Percentiles rank a stretch among this genome's conserved stretches.
Evolutionary conservation across 805 yeast genomes (phyloP).

Genomic region (Starmerella vitae): DNA sequence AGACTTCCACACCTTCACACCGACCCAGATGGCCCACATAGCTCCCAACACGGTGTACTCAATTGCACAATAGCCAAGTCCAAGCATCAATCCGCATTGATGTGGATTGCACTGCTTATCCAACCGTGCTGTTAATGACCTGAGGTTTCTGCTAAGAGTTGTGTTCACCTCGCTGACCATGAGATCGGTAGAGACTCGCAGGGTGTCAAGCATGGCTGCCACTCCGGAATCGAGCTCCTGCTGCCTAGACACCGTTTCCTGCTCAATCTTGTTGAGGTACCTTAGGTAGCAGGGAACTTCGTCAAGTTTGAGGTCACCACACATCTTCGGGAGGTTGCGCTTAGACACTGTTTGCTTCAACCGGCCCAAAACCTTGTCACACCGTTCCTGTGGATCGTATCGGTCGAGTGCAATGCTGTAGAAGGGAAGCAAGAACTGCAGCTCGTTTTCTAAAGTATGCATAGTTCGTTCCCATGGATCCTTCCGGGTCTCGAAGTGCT

Average conservation of each 20-base stretch:
- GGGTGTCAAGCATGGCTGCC: conserved; percentile 16
- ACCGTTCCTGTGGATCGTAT: conserved; percentile 1
- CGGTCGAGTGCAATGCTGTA: conserved; percentile 16
- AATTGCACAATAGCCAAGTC: conserved; percentile 12
- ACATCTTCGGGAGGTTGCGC: background rate
- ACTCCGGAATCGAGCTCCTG: conserved; percentile 16
- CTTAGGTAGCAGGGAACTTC: conserved; percentile 16
- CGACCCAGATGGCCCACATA: conserved; percentile 20
- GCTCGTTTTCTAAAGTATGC: conserved; percentile 12
- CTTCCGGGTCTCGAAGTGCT: too few species aligned
- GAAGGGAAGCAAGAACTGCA: conserved; percentile 17
- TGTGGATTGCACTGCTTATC: conserved; percentile 15
- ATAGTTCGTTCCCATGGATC: conserved; percentile 12
- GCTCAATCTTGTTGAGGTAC: conserved; percentile 16
- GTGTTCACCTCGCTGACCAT: conserved; percentile 23
- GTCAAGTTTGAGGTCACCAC: conserved; percentile 12
- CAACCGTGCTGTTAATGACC: conserved; percentile 19
- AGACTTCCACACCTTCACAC: conserved; percentile 8
- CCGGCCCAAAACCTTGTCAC: background rate
- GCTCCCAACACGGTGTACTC: conserved; percentile 18
- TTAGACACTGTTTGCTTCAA: background rate
- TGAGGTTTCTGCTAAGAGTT: conserved; percentile 20
- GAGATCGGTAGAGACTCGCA: conserved; percentile 21
- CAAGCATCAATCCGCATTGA: conserved; percentile 7
- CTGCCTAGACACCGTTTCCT: conserved; percentile 11